These are phyloP conservation scores for Pestalotiopsis sp. DNA, from an alignment of 2,329 filamentous ascomycete species.

Conservation along the genomic window DNA sequence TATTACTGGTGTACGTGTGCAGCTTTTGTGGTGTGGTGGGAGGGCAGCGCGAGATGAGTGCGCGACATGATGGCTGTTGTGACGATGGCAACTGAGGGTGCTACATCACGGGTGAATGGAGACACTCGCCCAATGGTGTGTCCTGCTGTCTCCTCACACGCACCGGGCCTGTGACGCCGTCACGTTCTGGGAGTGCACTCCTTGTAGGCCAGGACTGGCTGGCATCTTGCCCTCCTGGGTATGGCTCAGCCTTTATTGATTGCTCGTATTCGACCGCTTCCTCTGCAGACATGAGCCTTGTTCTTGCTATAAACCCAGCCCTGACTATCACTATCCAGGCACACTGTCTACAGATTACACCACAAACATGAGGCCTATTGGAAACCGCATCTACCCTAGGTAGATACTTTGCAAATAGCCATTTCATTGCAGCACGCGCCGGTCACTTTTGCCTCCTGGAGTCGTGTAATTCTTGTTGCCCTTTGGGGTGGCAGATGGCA, in stretches of 20 bases:
- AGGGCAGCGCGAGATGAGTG: not conserved
- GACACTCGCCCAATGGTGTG: not conserved
- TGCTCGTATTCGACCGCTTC: not conserved
- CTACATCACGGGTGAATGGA: slow-evolving; percentile 5
- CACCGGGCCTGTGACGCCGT: slow-evolving; percentile 1
- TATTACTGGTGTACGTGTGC: not conserved
- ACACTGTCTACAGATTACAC: not conserved
- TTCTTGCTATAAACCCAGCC: not conserved
- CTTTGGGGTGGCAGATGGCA: no score
- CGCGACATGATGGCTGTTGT: not conserved
- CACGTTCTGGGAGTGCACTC: not conserved
- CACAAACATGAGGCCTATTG: no score
- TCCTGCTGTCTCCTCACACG: not conserved
- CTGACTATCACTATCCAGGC: not conserved
- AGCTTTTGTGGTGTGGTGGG: not conserved
- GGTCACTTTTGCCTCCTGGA: not conserved
- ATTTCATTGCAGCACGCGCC: not conserved
- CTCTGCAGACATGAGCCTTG: not conserved
- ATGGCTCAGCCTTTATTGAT: not conserved
- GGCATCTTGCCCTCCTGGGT: not conserved
- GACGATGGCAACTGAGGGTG: slow-evolving; percentile 5
- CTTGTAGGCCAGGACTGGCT: not conserved
- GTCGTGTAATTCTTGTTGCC: not conserved
- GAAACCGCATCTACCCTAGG: no score
- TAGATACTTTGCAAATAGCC: not conserved